Base-by-base conservation (phyloP, 2,329 filamentous ascomycete species). In the Cercospora zeina region DNA sequence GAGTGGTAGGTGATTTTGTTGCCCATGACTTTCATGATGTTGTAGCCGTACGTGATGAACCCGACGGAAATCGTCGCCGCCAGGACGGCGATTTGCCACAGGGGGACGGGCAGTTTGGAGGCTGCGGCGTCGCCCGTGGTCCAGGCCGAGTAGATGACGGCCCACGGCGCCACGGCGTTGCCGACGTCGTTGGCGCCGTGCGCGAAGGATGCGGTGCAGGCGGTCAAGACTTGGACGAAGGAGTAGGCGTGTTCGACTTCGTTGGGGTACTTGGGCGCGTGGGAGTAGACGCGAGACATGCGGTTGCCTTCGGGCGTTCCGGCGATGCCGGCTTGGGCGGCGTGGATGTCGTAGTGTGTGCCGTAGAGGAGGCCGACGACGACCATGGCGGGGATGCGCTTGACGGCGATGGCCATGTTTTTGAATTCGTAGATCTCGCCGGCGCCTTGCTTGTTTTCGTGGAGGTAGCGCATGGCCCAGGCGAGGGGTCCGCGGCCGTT, bases 271-370 rank as follows among this genome's bases (percentile, higher is more conserved):
- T 87, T 85, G 30, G 80, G 75, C 1, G 83, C 85, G 30, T 78
- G 80, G 14, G 83, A 83, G 70, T 87, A 73, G 13, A 84, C 80
- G 3, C 87, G 82, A 31, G 79, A 79, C 59, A 89, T 87, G 86
- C 89, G 87, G 36, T 78, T 78, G 62, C 89, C 89, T 64, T 92
- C 89, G 6, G 89, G 89, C 1, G 89, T 91, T 21, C 89, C 89
- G 11, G 80, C 73, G 49, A 90, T 82, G 72, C 89, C 89, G 57
- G 81, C 80, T 79, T 92, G 89, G 4, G 88, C 88, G 54, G 84
- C 82, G 81, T 93, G 89, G 71, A 93, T 93, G 69, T 93, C 90
- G 78, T 93, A 93, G 82, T 93, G 81, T 27, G 88, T 74, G 75
- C 90, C 90, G 73, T 93, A 93, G 56, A 92, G 83, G 14, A 80